phyloP scores from a whole-genome alignment of 805 yeast genomes.

The Lachancea mirantina region DNA sequence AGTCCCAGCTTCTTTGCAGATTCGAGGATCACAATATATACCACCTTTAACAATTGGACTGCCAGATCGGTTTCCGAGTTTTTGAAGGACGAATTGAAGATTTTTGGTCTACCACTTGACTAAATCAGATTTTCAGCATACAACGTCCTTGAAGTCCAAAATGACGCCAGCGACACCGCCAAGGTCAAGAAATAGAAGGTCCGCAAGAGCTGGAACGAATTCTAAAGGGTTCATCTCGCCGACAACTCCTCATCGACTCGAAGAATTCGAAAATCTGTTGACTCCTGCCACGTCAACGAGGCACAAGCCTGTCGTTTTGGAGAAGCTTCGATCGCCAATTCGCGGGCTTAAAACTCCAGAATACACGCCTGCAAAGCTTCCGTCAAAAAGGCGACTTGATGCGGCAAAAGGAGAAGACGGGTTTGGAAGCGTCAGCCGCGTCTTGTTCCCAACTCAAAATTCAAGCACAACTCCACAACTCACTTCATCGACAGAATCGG shows the following conservation, averaged over 20 bases:
- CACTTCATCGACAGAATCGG: not conserved
- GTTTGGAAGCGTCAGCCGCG: constrained; percentile 18
- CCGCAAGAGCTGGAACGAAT: constrained; percentile 1
- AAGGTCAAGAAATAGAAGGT: constrained; percentile 17
- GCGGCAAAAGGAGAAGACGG: constrained; percentile 11
- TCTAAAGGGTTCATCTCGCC: not conserved
- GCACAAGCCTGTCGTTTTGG: too few relatives aligned
- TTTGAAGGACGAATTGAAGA: too few relatives aligned
- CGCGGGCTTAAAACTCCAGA: constrained; percentile 29
- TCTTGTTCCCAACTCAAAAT: constrained; percentile 24
- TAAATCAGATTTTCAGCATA: too few relatives aligned
- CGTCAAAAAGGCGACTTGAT: constrained; percentile 10
- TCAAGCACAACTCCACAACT: too few relatives aligned
- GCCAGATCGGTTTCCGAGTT: too few relatives aligned
- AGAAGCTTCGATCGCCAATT: constrained; percentile 13
- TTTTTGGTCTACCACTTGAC: too few relatives aligned
- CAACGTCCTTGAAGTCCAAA: too few relatives aligned
- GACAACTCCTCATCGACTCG: constrained; percentile 1
- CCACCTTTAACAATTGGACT: too few relatives aligned
- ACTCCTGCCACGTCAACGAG: too few relatives aligned
- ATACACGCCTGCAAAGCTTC: constrained; percentile 22
- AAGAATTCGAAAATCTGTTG: too few relatives aligned
- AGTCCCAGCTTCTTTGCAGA: too few relatives aligned
- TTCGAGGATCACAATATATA: too few relatives aligned
- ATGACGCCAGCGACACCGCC: constrained; percentile 32